Evolutionary conservation across 805 yeast species (phyloP), one percentile per base, ranked within the genome.

Genomic region (Metschnikowia shivogae): DNA sequence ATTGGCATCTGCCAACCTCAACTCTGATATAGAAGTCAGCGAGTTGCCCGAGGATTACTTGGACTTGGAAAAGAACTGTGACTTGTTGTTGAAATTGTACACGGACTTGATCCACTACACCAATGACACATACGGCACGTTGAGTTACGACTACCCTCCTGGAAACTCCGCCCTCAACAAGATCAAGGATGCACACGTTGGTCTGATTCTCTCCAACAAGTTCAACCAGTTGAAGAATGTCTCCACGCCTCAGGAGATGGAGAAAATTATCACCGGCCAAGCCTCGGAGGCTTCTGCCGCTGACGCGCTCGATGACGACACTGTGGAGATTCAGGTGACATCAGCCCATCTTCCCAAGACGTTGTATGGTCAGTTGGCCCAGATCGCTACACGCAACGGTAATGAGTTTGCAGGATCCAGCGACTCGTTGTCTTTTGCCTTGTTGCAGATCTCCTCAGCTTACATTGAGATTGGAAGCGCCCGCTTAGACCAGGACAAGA

Each of bases 131-230:
- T 86, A 80, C 59, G 88, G 78, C 57, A 79, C 84, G 49, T 85
- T 84, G 54, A 78, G 86, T 39, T 86, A 86, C 61, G 95, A 86
- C 61, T 86, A 84, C 57, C 95, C 95, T 22, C 92, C 93, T 43
- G 75, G 72, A 6, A 70, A 68, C 63, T 61, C 65, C 22, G 67
- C 75, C 4, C 50, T 71, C 40, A 56, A 55, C 56, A 84, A 84
- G 61, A 64, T 86, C 50, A 75, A 76, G 49, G 92, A 86, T 54
- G 79, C 86, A 36, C 70, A 84, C 54, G 80, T 84, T 58, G 79
- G 84, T 31, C 77, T 78, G 54, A 65, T 80, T 4, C 61, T 82
- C 38, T 71, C 74, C 34, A 77, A 68, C 56, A 82, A 80, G 60
- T 76, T 81, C 50, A 70, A 70, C 42, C 83, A 81, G 43, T 73